Conservation (phyloP, 1,284 basidiomycete species). For the Austroboletus rostrupii region DNA sequence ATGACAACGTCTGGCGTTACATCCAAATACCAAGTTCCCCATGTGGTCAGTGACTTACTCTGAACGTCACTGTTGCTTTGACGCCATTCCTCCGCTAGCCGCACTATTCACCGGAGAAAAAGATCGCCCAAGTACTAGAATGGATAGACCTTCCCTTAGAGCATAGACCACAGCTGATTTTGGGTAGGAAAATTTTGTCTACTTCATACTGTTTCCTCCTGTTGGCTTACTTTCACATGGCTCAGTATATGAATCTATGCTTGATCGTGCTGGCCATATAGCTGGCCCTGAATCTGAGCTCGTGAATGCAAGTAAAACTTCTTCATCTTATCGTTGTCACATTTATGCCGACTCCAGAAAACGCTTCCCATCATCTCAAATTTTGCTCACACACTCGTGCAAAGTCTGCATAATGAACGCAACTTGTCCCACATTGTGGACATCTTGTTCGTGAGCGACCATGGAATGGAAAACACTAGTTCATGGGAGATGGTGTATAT, state of each 20-base stretch:
- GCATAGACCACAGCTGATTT: conserved; percentile 68
- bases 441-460: conserved; percentile 85
- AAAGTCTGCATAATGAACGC: conserved; percentile 45
- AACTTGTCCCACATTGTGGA: conserved; percentile 81
- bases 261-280: conserved; percentile 76
- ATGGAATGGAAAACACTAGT: conserved; percentile 87
- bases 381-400: conserved; percentile 62
- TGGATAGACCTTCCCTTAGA: conserved; percentile 71
- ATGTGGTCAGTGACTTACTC: conserved; percentile 45
- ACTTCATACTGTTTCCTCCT: not conserved
- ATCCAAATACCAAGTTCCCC: conserved; percentile 73
- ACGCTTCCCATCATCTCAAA: conserved; percentile 68
- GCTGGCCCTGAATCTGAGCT: conserved; percentile 68
- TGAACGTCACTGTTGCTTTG: not conserved
- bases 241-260: conserved; percentile 67
- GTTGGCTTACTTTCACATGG: not conserved
- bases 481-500: conserved; percentile 74
- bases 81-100: conserved; percentile 1
- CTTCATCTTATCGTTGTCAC: not conserved
- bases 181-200: conserved; percentile 43
- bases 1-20: conserved; percentile 57
- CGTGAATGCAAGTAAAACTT: conserved; percentile 54
- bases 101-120: conserved; percentile 35
- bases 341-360: conserved; percentile 35
- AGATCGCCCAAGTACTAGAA: conserved; percentile 62